Percentiles rank a stretch among this genome's conserved stretches.
Evolutionary conservation across 2,329 filamentous ascomycete genomes (phyloP).

Genomic region (Elsinoe ampelina): DNA sequence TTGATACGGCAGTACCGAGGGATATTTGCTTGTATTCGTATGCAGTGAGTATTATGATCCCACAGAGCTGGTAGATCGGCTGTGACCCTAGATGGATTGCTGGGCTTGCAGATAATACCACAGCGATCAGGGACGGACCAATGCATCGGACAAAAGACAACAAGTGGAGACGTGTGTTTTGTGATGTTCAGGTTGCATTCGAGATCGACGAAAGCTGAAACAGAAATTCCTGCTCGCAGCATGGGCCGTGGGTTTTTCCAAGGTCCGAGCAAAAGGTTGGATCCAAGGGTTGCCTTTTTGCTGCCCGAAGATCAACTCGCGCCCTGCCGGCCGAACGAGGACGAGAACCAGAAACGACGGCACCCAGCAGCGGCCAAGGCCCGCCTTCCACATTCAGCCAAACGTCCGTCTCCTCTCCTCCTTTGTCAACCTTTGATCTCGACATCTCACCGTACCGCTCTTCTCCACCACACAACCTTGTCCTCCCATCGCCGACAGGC

Average conservation of each 20-base stretch:
- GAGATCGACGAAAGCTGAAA: conserved; percentile 7
- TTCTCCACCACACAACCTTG: neutral
- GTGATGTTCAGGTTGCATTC: conserved; percentile 5
- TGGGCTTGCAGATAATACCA: neutral
- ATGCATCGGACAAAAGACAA: neutral
- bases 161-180: neutral
- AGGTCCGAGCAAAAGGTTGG: neutral
- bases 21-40: neutral
- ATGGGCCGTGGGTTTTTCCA: neutral
- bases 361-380: neutral
- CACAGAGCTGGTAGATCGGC: neutral
- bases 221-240: neutral
- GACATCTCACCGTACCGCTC: conserved; percentile 6
- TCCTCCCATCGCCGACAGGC: neutral
- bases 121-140: conserved; percentile 6
- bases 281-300: neutral
- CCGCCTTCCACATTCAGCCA: neutral
- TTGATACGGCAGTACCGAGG: neutral
- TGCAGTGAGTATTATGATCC: neutral
- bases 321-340: conserved; percentile 1
- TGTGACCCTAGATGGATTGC: neutral
- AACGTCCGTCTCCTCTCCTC: neutral
- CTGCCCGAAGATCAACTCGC: conserved; percentile 2
- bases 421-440: neutral
- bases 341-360: neutral